phyloP scores from a whole-genome alignment of 257 asterid species.

The Jacaranda mimosifolia region DNA sequence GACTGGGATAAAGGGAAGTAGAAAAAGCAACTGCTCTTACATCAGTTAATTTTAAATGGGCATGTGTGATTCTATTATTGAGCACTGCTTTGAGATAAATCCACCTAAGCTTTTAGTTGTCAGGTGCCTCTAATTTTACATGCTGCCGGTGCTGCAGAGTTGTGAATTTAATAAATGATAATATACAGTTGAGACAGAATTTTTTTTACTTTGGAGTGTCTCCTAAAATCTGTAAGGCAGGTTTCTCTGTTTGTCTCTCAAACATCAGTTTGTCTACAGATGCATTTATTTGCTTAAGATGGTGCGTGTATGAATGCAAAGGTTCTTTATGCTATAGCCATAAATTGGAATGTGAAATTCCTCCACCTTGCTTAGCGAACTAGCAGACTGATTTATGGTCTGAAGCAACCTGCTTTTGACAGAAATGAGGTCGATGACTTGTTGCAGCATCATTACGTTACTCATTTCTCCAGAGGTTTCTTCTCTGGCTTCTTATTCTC shows the following conservation, averaged over 20 bases:
- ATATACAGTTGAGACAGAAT: neutral
- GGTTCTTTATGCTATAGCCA: neutral
- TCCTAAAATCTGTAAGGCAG: neutral
- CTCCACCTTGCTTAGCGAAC: neutral
- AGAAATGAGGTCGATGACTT: neutral
- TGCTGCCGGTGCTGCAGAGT: neutral
- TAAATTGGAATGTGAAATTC: neutral
- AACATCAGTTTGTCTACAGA: neutral
- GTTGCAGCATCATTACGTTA: neutral
- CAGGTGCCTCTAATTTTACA: neutral
- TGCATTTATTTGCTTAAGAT: constrained; percentile 1
- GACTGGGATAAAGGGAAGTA: neutral
- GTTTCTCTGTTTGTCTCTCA: neutral
- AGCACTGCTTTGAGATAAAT: neutral
- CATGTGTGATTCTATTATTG: neutral
- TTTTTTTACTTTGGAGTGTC: neutral
- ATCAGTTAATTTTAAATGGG: neutral
- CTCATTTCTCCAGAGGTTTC: neutral
- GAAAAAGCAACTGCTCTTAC: neutral
- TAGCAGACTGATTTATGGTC: neutral
- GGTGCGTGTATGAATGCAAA: neutral
- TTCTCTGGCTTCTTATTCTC: constrained; percentile 13
- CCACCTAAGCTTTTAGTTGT: neutral
- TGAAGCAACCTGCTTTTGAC: neutral
- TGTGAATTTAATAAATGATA: neutral